Percentiles rank a stretch among this genome's conserved stretches.
These are phyloP conservation scores for Aspergillus coremiiformis DNA, from an alignment of 495 filamentous ascomycete genomes.

Conservation along the genomic window DNA sequence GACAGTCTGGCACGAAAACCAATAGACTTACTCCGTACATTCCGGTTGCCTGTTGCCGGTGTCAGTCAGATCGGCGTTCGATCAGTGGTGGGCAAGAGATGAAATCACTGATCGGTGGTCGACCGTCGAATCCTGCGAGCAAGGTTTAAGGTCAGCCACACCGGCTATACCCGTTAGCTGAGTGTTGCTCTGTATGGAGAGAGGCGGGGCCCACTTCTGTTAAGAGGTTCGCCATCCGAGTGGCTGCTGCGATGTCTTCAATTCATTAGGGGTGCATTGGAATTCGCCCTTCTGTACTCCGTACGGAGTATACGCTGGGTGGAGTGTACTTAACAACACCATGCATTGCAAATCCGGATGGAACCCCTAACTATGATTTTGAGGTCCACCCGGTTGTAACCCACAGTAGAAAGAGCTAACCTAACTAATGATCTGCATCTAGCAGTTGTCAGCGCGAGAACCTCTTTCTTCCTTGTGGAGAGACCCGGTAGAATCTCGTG, in stretches of 20 bases:
- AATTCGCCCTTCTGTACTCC: neutral
- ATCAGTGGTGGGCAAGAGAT: neutral
- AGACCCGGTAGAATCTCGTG: no score
- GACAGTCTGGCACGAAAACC: neutral
- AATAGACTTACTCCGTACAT: neutral
- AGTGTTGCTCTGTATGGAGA: neutral
- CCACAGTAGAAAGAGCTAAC: neutral
- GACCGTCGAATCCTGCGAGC: neutral
- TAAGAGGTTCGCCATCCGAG: neutral
- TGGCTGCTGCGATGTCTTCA: neutral
- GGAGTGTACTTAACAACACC: neutral
- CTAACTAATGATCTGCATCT: no score
- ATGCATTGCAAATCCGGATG: conserved; percentile 1
- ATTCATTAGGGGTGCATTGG: neutral
- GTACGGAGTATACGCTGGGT: neutral
- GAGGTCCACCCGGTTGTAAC: neutral
- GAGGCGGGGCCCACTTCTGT: neutral
- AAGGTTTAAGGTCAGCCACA: neutral
- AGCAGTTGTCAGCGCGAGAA: neutral
- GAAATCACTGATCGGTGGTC: neutral
- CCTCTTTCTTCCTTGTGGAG: neutral
- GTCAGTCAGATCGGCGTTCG: neutral
- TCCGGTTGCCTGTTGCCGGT: neutral
- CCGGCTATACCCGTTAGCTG: neutral
- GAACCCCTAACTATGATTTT: neutral